A percentile compares a stretch with the other conserved stretches of the same genome.
Evolutionary conservation across 495 filamentous ascomycete species (phyloP).

Genomic region (Mytilinidion resinicola): DNA sequence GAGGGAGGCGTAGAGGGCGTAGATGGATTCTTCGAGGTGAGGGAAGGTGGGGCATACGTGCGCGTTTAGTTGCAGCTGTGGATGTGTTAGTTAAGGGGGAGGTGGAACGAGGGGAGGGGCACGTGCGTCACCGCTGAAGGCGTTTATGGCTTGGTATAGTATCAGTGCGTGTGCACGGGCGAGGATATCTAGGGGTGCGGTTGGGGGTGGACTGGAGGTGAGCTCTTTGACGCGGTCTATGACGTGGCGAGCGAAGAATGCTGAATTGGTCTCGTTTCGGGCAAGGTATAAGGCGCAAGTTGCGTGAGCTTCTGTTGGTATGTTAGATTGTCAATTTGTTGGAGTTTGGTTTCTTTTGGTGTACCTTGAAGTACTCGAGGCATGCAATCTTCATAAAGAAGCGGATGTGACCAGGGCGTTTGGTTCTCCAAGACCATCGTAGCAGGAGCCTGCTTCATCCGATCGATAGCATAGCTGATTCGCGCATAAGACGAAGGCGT

Average conservation of each 20-base stretch:
- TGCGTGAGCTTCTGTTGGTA: constrained; percentile 40
- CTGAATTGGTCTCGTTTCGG: constrained; percentile 42
- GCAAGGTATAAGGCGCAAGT: constrained; percentile 46
- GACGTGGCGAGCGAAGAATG: constrained; percentile 41
- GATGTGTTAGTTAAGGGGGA: neutral
- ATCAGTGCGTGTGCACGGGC: constrained; percentile 35
- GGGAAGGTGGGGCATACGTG: neutral
- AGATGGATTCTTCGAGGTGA: constrained; percentile 2
- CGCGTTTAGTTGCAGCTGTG: neutral
- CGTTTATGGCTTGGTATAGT: constrained; percentile 13
- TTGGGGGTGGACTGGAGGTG: constrained; percentile 33
- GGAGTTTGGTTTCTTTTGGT: neutral
- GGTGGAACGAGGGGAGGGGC: neutral
- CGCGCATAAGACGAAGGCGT: constrained; percentile 30
- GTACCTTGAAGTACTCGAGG: constrained; percentile 46
- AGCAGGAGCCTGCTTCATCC: constrained; percentile 37
- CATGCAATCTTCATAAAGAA: constrained; percentile 44
- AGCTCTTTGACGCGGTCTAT: constrained; percentile 38
- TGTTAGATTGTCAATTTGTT: neutral
- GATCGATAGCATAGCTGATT: constrained; percentile 43
- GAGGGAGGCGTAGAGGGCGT: neutral
- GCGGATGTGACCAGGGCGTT: constrained; percentile 46
- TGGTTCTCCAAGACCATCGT: constrained; percentile 45
- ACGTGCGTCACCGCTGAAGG: constrained; percentile 11
- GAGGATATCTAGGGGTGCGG: constrained; percentile 26